These are phyloP conservation scores for Hypoxylon sp. DNA, from an alignment of 2,329 filamentous ascomycete genomes.

Conservation along the genomic window DNA sequence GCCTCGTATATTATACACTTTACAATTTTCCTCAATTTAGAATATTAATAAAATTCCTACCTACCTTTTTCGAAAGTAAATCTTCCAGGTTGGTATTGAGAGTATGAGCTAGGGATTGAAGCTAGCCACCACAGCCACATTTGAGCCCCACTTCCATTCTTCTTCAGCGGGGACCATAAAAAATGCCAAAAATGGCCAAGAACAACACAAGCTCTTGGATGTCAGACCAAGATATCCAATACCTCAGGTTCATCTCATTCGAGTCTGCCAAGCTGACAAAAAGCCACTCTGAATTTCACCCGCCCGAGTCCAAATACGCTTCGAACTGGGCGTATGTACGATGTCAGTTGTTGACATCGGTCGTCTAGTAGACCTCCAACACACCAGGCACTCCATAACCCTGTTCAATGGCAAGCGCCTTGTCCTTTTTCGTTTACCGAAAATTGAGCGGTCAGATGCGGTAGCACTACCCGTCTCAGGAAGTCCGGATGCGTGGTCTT, in stretches of 20 bases:
- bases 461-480: slow-evolving; percentile 51
- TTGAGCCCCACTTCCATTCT: slow-evolving; percentile 2
- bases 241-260: slow-evolving; percentile 2
- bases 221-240: slow-evolving; percentile 16
- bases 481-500: slow-evolving; percentile 59
- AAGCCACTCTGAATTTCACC: not conserved
- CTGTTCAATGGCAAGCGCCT: slow-evolving; percentile 62
- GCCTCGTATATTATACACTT: not conserved
- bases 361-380: slow-evolving; percentile 54
- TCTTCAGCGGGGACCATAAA: not conserved
- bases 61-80: too few relatives aligned
- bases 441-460: slow-evolving; percentile 54
- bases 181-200: slow-evolving; percentile 7
- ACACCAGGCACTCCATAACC: slow-evolving; percentile 60
- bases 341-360: slow-evolving; percentile 53
- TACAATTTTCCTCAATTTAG: not conserved
- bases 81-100: too few relatives aligned
- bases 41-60: not conserved
- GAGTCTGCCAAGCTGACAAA: slow-evolving; percentile 1
- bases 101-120: not conserved
- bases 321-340: slow-evolving; percentile 16
- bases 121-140: slow-evolving; percentile 27
- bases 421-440: slow-evolving; percentile 61
- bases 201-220: slow-evolving; percentile 8
- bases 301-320: not conserved